Evolutionary conservation across 2,329 filamentous ascomycete genomes (phyloP), one percentile per base, ranked within the genome.

Genomic region (Colletotrichum theobromicola): DNA sequence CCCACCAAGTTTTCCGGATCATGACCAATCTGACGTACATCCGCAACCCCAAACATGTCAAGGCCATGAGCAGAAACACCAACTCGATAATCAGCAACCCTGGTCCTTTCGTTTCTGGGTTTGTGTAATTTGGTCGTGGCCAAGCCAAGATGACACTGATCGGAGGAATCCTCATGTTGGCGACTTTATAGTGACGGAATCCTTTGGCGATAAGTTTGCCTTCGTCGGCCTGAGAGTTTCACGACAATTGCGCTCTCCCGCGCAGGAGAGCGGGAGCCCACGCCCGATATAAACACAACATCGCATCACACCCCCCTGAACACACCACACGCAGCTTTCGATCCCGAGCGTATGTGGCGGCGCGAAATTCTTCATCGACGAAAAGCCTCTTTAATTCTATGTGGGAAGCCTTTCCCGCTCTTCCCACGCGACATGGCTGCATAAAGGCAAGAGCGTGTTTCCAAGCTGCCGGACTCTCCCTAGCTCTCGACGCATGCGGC

Each of bases 71-170:
- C 32, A 84, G 78, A 18, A 83, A 79, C 18, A 80, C 81, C 15
- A 83, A 57, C 70, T 86, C 83, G 65, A 85, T 79, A 53, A 84
- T 83, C 69, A 86, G 70, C 28, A 87, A 78, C 2, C 78, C 79
- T 5, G 81, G 81, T 1, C 61, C 68, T 35, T 53, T 16, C 4
- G 24, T 46, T 9, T 26, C 35, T 2, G 62, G 35, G n/a, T 50
- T 28, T 3, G 24, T 58, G n/a, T 65, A 58, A 3, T 58, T 58
- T 4, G 34, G 46, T 16, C 30, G 46, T 12, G 61, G 68, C 68
- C 50, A 66, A 8, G 46, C 26, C 16, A 42, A 26, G 24, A 66
- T 53, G 4, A 70, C 46, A 6, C 58, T 42, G 15, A 60, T 24
- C 6, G 61, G 61, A 3, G 68, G 61, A 8, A 70, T 58, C 13